phyloP scores from a whole-genome alignment of 2,329 filamentous ascomycete species.

The Truncatella angustata region DNA sequence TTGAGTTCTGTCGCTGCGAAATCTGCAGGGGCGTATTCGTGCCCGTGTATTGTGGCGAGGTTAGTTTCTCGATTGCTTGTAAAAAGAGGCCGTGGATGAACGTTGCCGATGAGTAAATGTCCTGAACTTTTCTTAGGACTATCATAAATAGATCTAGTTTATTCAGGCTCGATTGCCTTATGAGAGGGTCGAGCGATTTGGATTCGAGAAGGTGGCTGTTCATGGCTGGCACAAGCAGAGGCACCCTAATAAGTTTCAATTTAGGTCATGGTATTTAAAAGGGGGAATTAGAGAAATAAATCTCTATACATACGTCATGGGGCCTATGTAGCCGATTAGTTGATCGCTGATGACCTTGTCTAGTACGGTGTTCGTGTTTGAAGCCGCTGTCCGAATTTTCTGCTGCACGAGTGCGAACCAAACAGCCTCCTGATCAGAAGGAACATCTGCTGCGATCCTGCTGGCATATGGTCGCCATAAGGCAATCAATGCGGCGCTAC shows the following conservation, averaged over 20 bases:
- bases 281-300: not conserved
- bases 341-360: slow-evolving; percentile 13
- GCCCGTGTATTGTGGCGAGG: slow-evolving; percentile 9
- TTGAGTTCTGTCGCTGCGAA: not conserved
- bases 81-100: slow-evolving; percentile 13
- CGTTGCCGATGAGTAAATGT: slow-evolving; percentile 14
- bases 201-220: slow-evolving; percentile 14
- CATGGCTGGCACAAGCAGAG: slow-evolving; percentile 14
- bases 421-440: slow-evolving; percentile 5
- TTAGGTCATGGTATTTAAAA: not conserved
- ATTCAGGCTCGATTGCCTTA: slow-evolving; percentile 14
- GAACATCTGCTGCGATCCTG: not conserved
- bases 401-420: slow-evolving; percentile 11
- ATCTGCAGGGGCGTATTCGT: slow-evolving; percentile 6
- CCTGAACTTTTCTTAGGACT: slow-evolving; percentile 11
- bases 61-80: slow-evolving; percentile 14
- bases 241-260: slow-evolving; percentile 9
- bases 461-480: slow-evolving; percentile 12
- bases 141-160: slow-evolving; percentile 15
- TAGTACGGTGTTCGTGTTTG: slow-evolving; percentile 8
- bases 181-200: slow-evolving; percentile 13
- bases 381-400: slow-evolving; percentile 12
- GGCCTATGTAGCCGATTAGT: slow-evolving; percentile 12
- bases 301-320: slow-evolving; percentile 11
- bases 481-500: slow-evolving; percentile 11